Evolutionary conservation across 2,329 filamentous ascomycete species (phyloP).

Genomic region (Pseudogymnoascus sp.): DNA sequence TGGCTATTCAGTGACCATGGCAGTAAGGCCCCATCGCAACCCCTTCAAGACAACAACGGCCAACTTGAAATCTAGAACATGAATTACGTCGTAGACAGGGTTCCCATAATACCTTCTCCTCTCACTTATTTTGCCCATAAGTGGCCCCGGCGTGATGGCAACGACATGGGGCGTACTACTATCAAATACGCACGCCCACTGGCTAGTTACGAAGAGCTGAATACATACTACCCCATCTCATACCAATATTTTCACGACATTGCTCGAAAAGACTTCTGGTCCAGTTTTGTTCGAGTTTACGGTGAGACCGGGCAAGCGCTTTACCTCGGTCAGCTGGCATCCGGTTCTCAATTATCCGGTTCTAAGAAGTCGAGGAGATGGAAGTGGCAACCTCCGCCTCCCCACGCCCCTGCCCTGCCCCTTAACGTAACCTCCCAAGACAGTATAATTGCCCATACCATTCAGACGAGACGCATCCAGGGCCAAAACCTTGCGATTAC

Average conservation of each 20-base stretch:
- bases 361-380: background rate
- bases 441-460: background rate
- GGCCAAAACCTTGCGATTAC: background rate
- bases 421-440: background rate
- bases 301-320: background rate
- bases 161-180: background rate
- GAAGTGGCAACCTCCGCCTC: background rate
- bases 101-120: background rate
- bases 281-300: background rate
- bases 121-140: background rate
- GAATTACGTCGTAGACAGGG: constrained; percentile 3
- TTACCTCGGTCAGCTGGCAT: background rate
- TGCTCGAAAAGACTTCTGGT: background rate
- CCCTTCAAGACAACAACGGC: background rate
- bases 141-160: background rate
- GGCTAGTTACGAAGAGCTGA: background rate
- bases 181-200: background rate
- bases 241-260: background rate
- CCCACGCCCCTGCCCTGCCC: background rate
- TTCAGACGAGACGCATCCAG: background rate
- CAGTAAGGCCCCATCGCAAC: background rate
- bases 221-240: background rate
- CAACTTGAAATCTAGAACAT: constrained; percentile 2
- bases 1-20: background rate
- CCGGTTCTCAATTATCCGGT: background rate